These are phyloP conservation scores for Annulohypoxylon bovei DNA, from an alignment of 495 filamentous ascomycete species.

Conservation along the genomic window DNA sequence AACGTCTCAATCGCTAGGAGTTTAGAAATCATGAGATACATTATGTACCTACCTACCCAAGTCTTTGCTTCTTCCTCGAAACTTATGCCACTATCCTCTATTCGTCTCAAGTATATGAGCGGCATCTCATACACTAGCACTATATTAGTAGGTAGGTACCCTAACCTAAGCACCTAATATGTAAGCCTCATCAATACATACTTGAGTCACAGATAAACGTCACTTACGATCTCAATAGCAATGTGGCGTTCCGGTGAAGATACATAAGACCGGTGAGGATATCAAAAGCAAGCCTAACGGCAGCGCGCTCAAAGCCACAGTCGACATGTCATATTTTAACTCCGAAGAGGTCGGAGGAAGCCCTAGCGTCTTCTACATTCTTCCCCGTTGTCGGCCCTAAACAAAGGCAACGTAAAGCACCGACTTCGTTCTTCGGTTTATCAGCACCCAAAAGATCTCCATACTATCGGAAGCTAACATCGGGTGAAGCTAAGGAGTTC, in stretches of 20 bases:
- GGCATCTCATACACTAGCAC: neutral
- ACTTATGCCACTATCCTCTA: neutral
- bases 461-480: no score
- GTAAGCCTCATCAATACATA: neutral
- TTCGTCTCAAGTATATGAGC: no score
- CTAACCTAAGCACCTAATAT: conserved; percentile 1
- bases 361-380: neutral
- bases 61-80: neutral
- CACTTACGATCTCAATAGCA: neutral
- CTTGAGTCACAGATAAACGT: neutral
- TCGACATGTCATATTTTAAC: conserved; percentile 11
- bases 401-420: no score
- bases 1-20: no score
- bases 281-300: neutral
- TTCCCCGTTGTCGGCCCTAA: no score
- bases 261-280: neutral
- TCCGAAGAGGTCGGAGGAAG: neutral
- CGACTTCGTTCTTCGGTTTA: no score
- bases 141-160: no score
- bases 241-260: conserved; percentile 2
- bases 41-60: neutral
- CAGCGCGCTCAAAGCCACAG: conserved; percentile 4
- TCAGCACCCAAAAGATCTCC: neutral
- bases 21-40: neutral
- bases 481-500: no score